Evolutionary conservation across 306 rosid species (phyloP).

Genomic region (Phaseolus lunatus): DNA sequence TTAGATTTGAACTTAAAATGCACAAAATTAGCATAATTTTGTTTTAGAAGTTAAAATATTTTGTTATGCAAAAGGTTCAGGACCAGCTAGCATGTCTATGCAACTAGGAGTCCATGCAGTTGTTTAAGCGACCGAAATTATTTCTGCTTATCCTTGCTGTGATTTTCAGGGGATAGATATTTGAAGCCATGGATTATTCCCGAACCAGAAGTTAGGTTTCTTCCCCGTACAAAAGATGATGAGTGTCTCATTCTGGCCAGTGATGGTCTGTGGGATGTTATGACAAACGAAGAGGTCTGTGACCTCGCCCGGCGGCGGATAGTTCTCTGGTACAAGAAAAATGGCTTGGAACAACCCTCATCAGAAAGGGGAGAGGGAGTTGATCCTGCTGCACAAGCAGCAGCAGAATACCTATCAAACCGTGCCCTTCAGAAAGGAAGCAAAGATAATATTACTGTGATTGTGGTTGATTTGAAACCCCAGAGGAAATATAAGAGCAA

Average conservation of each 20-base stretch:
- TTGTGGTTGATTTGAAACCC: slow-evolving; percentile 86
- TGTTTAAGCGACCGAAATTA: slow-evolving; percentile 24
- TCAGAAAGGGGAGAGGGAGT: slow-evolving; percentile 67
- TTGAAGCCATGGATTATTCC: slow-evolving; percentile 90
- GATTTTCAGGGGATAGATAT: slow-evolving; percentile 56
- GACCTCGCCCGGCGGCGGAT: slow-evolving; percentile 83
- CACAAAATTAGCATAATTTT: slow-evolving; percentile 5
- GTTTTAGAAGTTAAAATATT: background rate
- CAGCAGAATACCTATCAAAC: slow-evolving; percentile 79
- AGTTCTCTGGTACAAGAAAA: slow-evolving; percentile 90
- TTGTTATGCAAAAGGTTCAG: background rate
- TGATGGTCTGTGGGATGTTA: slow-evolving; percentile 89
- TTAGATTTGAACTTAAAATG: slow-evolving; percentile 22
- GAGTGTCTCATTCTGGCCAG: slow-evolving; percentile 69
- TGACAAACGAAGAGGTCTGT: slow-evolving; percentile 85
- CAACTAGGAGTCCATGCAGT: background rate
- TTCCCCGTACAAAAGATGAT: slow-evolving; percentile 82
- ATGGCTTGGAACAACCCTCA: slow-evolving; percentile 52
- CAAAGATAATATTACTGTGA: slow-evolving; percentile 80
- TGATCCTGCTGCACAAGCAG: slow-evolving; percentile 96
- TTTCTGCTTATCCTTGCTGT: slow-evolving; percentile 31
- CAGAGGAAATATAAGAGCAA: slow-evolving; percentile 86
- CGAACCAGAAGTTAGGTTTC: slow-evolving; percentile 83
- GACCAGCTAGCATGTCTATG: background rate
- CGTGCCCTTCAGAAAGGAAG: slow-evolving; percentile 66